These are phyloP conservation scores for Zymoseptoria ardabiliae DNA, from an alignment of 2,329 filamentous ascomycete genomes.

Conservation along the genomic window DNA sequence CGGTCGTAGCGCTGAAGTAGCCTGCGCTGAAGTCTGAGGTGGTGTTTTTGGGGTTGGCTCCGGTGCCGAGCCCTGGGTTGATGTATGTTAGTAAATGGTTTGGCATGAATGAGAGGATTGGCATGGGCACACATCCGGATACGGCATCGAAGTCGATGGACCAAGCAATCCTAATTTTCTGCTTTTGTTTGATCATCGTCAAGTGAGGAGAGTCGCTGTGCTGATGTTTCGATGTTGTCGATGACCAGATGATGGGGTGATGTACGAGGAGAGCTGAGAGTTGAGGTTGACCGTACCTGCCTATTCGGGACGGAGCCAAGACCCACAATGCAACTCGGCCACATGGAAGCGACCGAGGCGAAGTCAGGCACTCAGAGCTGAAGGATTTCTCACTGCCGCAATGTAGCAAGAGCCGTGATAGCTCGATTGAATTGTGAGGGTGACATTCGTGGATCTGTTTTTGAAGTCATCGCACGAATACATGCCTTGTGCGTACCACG, in stretches of 20 bases:
- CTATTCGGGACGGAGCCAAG: neutral
- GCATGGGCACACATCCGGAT: conserved; percentile 38
- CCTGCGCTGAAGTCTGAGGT: conserved; percentile 50
- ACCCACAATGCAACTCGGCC: neutral
- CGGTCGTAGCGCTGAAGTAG: conserved; percentile 51
- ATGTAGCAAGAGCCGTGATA: too few relatives aligned
- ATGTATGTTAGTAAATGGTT: neutral
- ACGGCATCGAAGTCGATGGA: conserved; percentile 52
- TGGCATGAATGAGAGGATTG: neutral
- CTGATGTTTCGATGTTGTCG: neutral
- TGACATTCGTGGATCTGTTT: neutral
- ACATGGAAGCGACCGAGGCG: too few relatives aligned
- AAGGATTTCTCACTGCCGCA: neutral
- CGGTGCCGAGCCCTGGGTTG: conserved; percentile 45
- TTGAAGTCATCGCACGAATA: neutral
- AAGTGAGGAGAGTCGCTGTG: neutral
- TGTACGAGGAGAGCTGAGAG: too few relatives aligned
- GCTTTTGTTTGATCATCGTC: conserved; percentile 1
- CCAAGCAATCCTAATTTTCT: conserved; percentile 35
- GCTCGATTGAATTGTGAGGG: too few relatives aligned
- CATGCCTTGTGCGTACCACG: neutral
- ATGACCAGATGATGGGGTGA: neutral
- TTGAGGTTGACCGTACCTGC: neutral
- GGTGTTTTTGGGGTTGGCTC: conserved; percentile 45
- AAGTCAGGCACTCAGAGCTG: neutral